Evolutionary conservation across 2,329 filamentous ascomycete genomes (phyloP), one percentile per base, ranked within the genome.

Genomic region (Salinomyces thailandicus): DNA sequence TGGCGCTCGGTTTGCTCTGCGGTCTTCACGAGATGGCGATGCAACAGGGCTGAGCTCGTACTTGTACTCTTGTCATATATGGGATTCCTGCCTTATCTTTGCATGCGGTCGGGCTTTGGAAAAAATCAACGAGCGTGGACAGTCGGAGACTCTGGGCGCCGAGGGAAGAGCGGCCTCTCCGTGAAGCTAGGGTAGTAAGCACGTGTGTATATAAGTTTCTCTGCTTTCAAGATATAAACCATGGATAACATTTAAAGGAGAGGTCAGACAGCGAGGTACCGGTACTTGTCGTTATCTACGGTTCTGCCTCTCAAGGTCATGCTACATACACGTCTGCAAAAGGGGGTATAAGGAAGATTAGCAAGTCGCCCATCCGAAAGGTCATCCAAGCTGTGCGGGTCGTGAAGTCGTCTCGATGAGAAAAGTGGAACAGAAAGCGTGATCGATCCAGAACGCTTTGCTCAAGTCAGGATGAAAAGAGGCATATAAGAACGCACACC

Each of bases 1-100:
- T 57, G 35, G 62, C 61, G 37, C 45, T 69, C 45, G 61, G 61
- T 34, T 53, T 67, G 46, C 44, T 63, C n/a, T 61, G 56, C 24
- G 50, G 49, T 7, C 38, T 59, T 38, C 51, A 55, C 37, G 55
- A 58, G 31, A 52, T 59, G 54, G 53, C 49, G 18, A 54, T 52
- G 51, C 51, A 54, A 35, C n/a, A 26, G 22, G 22, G 4, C n/a
- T 26, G 22, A 8, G 4, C 9, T 26, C n/a, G 22, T 26, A 26
- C 22, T 26, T n/a, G n/a, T n/a, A n/a, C 9, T 26, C 9, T 26
- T 8, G n/a, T 8, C 9, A 26, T 26, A 26, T 26, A 26, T 26
- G 22, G 22, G 22, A 26, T 9, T n/a, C 2, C 22, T n/a, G 22
- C 9, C 9, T 26, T 26, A 26, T n/a, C n/a, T n/a, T n/a, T n/a